Base-by-base conservation (phyloP, 2,329 filamentous ascomycete genomes). In the Corinectria fuckeliana region DNA sequence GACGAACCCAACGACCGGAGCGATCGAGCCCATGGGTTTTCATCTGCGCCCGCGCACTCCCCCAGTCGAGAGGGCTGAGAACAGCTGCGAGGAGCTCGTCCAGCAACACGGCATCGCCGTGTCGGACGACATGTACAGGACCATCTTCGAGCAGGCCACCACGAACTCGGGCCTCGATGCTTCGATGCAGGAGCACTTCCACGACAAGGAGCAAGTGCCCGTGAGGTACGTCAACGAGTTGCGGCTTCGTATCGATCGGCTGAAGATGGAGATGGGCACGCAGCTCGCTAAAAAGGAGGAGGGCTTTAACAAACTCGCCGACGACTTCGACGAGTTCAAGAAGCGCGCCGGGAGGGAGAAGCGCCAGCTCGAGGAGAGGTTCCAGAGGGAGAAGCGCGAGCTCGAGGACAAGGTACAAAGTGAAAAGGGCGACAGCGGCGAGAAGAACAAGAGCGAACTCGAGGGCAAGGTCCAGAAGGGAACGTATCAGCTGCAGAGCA, bases 41-140 rank as follows among this genome's bases (percentile, higher is more conserved):
- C 58, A 65, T 13, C 14, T 64, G 28, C 44, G 66, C 13, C 45
- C 64, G 9, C 49, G 50, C 23, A 69, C 60, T 18, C 66, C 58
- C 26, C 64, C 64, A 0, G n/a, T 51, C 6, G 56, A 64, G 26
- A 49, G 52, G 28, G 62, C 58, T 2, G 11, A 50, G 41, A 65
- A 58, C 41, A 25, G 56, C 5, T 18, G 61, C 5, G 21, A 59
- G 10, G n/a, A 38, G 4, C 50, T 69, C 11, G n/a, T 36, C n/a
- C 38, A 56, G 5, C 36, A 54, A 14, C n/a, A n/a, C n/a, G 56
- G 56, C 13, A 21, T 45, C 5, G 26, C 50, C 0, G 20, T 69
- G 9, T 38, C 57, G 5, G 2, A 25, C n/a, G 48, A 38, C 3
- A 34, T 57, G 41, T 56, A 13, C 26, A 47, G 42, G 21, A 59